Conservation (phyloP, 495 filamentous ascomycete genomes). For the Podospora anserina region DNA sequence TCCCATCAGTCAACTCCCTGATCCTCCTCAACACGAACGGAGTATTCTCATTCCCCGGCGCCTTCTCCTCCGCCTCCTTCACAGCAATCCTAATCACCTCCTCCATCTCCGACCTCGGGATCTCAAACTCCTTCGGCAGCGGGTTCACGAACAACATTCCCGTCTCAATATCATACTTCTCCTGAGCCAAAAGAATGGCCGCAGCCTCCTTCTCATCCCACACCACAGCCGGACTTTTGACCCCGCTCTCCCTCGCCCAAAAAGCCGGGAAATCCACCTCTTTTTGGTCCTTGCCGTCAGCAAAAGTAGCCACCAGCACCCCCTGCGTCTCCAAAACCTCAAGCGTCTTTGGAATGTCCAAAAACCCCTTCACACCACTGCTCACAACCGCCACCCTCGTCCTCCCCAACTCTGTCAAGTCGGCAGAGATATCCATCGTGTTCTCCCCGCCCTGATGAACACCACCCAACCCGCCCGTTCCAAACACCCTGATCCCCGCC, state of each 20-base stretch:
- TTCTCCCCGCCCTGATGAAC: constrained; percentile 88
- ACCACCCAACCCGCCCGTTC: constrained; percentile 79
- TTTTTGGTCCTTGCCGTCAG: constrained; percentile 58
- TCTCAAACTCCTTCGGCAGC: constrained; percentile 65
- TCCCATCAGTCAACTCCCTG: constrained; percentile 70
- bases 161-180: constrained; percentile 61
- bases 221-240: constrained; percentile 71
- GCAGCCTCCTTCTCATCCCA: constrained; percentile 77
- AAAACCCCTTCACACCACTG: constrained; percentile 91
- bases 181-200: constrained; percentile 62
- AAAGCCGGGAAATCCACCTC: constrained; percentile 85
- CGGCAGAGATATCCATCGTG: constrained; percentile 90
- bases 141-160: constrained; percentile 89
- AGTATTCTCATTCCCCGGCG: constrained; percentile 76
- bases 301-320: constrained; percentile 81
- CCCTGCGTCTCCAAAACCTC: constrained; percentile 96
- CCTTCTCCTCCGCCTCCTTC: constrained; percentile 63
- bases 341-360: constrained; percentile 85
- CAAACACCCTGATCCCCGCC: constrained; percentile 90
- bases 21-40: constrained; percentile 83
- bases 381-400: constrained; percentile 86
- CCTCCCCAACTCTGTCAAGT: constrained; percentile 90
- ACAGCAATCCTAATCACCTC: constrained; percentile 69
- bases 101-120: constrained; percentile 72
- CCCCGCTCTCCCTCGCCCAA: constrained; percentile 79